Evolutionary conservation across 2,329 filamentous ascomycete species (phyloP).

Genomic region (Talaromyces sp.): DNA sequence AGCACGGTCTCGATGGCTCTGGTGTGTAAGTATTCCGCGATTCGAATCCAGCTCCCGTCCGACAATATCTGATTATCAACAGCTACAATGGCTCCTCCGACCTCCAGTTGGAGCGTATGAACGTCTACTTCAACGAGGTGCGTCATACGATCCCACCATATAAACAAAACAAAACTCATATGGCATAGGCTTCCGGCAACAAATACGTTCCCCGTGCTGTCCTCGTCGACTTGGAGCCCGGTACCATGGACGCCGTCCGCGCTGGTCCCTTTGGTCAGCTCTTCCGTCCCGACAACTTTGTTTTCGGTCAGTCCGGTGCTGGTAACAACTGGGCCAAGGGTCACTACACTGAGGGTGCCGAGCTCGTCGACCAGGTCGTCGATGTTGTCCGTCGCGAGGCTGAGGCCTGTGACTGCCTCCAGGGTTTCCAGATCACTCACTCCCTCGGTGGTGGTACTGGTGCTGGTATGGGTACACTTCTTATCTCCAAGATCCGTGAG

Average conservation of each 20-base stretch:
- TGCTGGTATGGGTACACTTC: conserved; percentile 99
- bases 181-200: conserved; percentile 81
- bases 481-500: conserved; percentile 99
- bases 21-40: conserved; percentile 70
- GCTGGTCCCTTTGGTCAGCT: conserved; percentile 97
- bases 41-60: conserved; percentile 18
- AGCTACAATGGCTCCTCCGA: conserved; percentile 98
- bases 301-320: conserved; percentile 98
- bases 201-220: conserved; percentile 99
- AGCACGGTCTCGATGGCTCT: conserved; percentile 96
- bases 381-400: conserved; percentile 98
- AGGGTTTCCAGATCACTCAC: conserved; percentile 99
- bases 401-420: conserved; percentile 98
- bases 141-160: conserved; percentile 24
- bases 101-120: conserved; percentile 99
- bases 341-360: conserved; percentile 99
- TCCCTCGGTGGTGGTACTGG: conserved; percentile 99
- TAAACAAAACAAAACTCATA: conserved; percentile 11
- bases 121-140: conserved; percentile 98
- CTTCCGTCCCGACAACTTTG: conserved; percentile 99
- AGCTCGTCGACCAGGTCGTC: conserved; percentile 96
- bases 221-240: conserved; percentile 98
- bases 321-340: conserved; percentile 99
- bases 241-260: conserved; percentile 99
- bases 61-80: conserved; percentile 22